Base-by-base conservation (phyloP, 139 green algal genomes). In the Ettlia oleoabundans region DNA sequence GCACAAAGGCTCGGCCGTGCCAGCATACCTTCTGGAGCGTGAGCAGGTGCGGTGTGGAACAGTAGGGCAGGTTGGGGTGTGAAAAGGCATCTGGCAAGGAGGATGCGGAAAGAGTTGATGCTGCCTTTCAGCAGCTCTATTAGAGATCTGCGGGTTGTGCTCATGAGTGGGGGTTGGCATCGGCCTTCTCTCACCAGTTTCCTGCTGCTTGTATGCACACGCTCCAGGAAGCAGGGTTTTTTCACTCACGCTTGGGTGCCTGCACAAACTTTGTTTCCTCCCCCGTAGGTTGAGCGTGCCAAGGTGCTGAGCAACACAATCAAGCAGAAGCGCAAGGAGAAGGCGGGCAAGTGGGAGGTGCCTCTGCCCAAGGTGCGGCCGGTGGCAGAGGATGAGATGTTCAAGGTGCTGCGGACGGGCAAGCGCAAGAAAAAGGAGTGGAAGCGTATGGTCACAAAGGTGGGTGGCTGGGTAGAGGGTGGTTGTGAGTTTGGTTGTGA, bases 241-340 rank as follows among this genome's bases (percentile, higher is more conserved):
- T 40, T 40, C 15, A 32, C 64, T 40, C 26, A 22, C 64, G n/a
- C n/a, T 33, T 33, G 15, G 64, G 24, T 75, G 33, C 35, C 37
- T 53, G 67, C 18, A 33, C 64, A 28, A 43, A 19, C 62, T 37
- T 21, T 58, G 47, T 58, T 58, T 58, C 47, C 47, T 58, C 26
- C 26, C 26, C 33, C 28, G 43, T 87, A 97, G 93, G 95, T 94
- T 4, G 94, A 98, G 71, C 90, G 97, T 1, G 96, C 97, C 62
- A 99, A 99, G 89, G 95, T 99, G 78, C 92, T 99, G 72, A 98
- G 92, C 94, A 99, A 99, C 90, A 99, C 97, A 43, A 96, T 99
- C 86, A 99, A 99, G 93, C 97, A 99, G 88, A 99, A 99, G 88
- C 89, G 97, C 8, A 99, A 99, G 85, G 96, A 99, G 86, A 99